These are phyloP conservation scores for Magnusiomyces fungicola DNA, from an alignment of 1,139 yeast species.

Conservation along the genomic window DNA sequence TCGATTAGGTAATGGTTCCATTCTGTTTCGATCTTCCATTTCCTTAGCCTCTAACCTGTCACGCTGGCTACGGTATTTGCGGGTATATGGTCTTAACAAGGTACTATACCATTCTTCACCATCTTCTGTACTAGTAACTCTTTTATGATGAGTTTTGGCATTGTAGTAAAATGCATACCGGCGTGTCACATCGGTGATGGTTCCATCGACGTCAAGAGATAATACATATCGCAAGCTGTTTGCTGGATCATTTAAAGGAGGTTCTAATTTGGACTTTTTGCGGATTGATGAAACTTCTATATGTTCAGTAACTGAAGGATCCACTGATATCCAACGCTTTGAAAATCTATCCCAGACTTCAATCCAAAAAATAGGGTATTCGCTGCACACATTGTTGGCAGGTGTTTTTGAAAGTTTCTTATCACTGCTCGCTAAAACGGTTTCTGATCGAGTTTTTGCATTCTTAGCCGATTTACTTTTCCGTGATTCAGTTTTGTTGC, in stretches of 20 bases:
- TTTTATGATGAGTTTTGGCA: constrained; percentile 64
- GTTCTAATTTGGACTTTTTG: constrained; percentile 61
- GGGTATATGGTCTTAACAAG: constrained; percentile 24
- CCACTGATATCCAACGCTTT: constrained; percentile 77
- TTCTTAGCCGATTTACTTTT: too few species aligned
- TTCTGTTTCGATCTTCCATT: constrained; percentile 54
- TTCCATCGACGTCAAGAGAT: constrained; percentile 62
- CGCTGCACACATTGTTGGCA: constrained; percentile 5
- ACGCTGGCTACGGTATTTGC: constrained; percentile 23
- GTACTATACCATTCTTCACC: constrained; percentile 59
- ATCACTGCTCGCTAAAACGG: background rate
- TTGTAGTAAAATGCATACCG: constrained; percentile 67
- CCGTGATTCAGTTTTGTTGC: background rate
- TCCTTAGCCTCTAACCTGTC: constrained; percentile 70
- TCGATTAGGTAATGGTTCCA: constrained; percentile 84
- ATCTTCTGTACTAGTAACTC: constrained; percentile 49
- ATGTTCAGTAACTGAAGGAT: constrained; percentile 57
- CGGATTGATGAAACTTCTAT: constrained; percentile 56
- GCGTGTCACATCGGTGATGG: constrained; percentile 75
- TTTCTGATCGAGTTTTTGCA: background rate
- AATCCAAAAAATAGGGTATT: constrained; percentile 78
- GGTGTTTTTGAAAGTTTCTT: background rate
- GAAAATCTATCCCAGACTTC: constrained; percentile 83
- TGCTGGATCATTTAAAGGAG: constrained; percentile 53
- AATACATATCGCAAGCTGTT: constrained; percentile 67